phyloP scores from a whole-genome alignment of 352 stramenopile genomes.

The Phytophthora tubulina region DNA sequence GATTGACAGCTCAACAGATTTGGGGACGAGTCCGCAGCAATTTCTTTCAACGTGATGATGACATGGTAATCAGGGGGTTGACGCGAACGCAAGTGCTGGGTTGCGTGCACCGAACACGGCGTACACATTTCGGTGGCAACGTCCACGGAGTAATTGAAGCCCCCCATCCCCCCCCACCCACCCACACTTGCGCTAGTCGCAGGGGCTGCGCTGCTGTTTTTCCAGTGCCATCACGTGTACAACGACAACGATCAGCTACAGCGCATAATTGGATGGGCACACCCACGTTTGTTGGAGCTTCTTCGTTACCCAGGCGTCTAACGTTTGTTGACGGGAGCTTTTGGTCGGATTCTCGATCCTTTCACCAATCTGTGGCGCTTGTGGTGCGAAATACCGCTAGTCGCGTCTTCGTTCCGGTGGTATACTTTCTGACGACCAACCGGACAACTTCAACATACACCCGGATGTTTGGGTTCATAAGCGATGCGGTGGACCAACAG shows the following conservation, averaged over 20 bases:
- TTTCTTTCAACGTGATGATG: not conserved
- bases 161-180: not conserved
- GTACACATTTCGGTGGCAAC: slow-evolving; percentile 2
- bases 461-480: slow-evolving; percentile 22
- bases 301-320: slow-evolving; percentile 1
- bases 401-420: slow-evolving; percentile 19
- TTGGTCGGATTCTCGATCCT: slow-evolving; percentile 6
- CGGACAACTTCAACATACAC: slow-evolving; percentile 8
- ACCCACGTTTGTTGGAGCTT: slow-evolving; percentile 11
- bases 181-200: slow-evolving; percentile 6
- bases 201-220: not conserved
- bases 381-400: slow-evolving; percentile 25
- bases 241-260: not conserved
- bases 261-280: slow-evolving; percentile 33
- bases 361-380: slow-evolving; percentile 29
- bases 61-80: not conserved
- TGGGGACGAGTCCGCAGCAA: not conserved
- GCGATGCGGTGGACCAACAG: not conserved
- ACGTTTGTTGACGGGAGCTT: slow-evolving; percentile 43
- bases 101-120: not conserved
- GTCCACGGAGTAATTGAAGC: slow-evolving; percentile 2
- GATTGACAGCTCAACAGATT: not conserved
- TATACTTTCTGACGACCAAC: slow-evolving; percentile 10
- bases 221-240: slow-evolving; percentile 7
- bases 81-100: not conserved